Conservation (phyloP, 345 rosid species). For the Lumnitzera racemosa region DNA sequence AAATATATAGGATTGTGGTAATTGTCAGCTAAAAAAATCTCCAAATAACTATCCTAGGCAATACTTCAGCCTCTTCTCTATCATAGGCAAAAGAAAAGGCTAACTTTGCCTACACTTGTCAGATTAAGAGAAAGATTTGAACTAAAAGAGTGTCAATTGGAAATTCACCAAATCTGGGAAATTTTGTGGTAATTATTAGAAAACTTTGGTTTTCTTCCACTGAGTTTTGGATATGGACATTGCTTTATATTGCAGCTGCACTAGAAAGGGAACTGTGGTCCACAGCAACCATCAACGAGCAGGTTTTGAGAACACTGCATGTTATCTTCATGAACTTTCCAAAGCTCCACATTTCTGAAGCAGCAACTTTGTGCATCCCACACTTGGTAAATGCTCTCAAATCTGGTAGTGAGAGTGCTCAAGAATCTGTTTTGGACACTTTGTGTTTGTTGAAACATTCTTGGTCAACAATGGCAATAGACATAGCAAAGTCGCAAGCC, state of each 20-base stretch:
- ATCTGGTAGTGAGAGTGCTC: constrained; percentile 68
- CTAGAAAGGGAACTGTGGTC: constrained; percentile 89
- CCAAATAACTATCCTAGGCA: too few species aligned
- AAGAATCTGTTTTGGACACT: constrained; percentile 70
- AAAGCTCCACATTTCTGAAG: constrained; percentile 81
- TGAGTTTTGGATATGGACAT: not conserved
- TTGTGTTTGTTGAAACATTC: constrained; percentile 69
- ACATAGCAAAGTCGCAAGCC: constrained; percentile 75
- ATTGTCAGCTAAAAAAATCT: too few species aligned
- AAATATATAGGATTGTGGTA: too few species aligned
- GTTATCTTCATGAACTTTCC: constrained; percentile 77
- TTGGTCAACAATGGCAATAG: constrained; percentile 73
- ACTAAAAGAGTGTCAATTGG: too few species aligned
- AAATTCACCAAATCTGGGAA: too few species aligned
- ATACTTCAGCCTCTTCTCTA: too few species aligned
- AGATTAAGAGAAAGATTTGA: too few species aligned
- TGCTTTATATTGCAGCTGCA: constrained; percentile 53
- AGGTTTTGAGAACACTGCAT: constrained; percentile 65
- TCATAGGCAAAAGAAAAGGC: too few species aligned
- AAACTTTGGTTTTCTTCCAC: constrained; percentile 1
- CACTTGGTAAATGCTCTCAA: constrained; percentile 70
- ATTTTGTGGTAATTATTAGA: not conserved
- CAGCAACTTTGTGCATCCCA: constrained; percentile 87
- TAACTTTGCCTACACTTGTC: too few species aligned
- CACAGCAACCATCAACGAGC: constrained; percentile 59